Percentiles rank a stretch among this genome's conserved stretches.
phyloP scores from a whole-genome alignment of 106 monocot species.

The Hemerocallis citrina region DNA sequence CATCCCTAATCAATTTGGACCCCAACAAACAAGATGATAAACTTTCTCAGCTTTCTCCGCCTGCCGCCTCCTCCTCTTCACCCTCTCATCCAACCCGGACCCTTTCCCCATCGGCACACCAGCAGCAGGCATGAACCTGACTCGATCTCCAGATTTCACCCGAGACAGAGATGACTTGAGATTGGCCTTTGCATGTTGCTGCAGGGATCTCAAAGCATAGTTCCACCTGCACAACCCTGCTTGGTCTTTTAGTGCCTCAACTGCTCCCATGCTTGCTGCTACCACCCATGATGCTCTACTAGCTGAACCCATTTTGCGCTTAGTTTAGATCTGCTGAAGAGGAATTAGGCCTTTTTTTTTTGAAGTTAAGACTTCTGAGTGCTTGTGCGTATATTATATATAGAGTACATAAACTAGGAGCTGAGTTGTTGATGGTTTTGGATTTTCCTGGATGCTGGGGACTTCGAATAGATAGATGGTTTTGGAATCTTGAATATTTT shows the following conservation, averaged over 20 bases:
- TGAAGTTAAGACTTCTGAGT: too few species aligned
- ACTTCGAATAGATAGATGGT: too few species aligned
- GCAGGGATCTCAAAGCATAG: slow-evolving; percentile 27
- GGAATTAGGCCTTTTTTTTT: too few species aligned
- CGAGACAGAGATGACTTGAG: background rate
- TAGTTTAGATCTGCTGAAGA: background rate
- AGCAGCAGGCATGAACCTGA: background rate
- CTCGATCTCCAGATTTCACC: background rate
- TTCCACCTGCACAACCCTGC: slow-evolving; percentile 48
- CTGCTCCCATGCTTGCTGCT: slow-evolving; percentile 25
- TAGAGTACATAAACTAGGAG: too few species aligned
- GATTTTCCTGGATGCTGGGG: too few species aligned
- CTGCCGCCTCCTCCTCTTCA: background rate
- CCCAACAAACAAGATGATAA: slow-evolving; percentile 2
- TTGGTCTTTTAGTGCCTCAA: slow-evolving; percentile 29
- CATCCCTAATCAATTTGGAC: background rate
- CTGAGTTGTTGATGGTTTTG: too few species aligned
- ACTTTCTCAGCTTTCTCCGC: background rate
- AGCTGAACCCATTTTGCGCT: background rate
- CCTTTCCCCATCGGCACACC: background rate
- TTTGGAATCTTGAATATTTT: too few species aligned
- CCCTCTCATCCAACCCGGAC: background rate
- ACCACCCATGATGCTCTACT: slow-evolving; percentile 19
- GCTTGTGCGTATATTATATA: too few species aligned
- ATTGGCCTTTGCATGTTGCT: background rate